Base-by-base conservation (phyloP, 148 eudicot species). In the Linanthus parryae region DNA sequence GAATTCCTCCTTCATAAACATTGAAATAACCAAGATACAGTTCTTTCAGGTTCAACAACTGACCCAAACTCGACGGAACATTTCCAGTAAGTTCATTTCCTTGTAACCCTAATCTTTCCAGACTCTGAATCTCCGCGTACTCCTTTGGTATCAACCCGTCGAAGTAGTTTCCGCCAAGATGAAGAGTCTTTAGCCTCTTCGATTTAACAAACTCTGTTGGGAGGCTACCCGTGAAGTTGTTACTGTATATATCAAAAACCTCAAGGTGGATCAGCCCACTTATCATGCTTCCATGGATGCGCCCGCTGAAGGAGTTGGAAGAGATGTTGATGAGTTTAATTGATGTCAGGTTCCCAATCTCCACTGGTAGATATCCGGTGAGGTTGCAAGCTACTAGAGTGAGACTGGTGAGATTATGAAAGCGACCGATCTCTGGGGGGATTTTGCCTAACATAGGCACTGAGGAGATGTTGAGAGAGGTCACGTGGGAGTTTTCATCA, bases 131-230 rank as follows among this genome's bases (percentile, higher is more conserved):
- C 23, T 63, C 59, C 0, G 80, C 65, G 52, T 70, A 87, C 4
- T n/a, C 51, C 36, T 40, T 65, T 12, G 91, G 95, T 45, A 87
- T 87, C 21, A 52, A 54, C 1, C 95, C 95, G 53, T 61, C 22
- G 41, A 87, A 87, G 49, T 52, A 87, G 26, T 87, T 87, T 4
- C 95, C 95, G 1, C 78, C 88, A 0, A 87, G 66, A 0, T 25
- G 11, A 1, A 87, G 64, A 33, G 50, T 44, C 14, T 22, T 33
- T 0, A 87, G 44, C 7, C 52, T 56, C 28, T 54, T 59, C 48
- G 80, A 35, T 15, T 12, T 26, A 4, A 57, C 47, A 0, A 87
- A 20, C 44, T 67, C 66, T 28, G 6, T 13, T 23, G 95, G 91
- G 0, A 87, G 67, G 1, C 45, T 12, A 0, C 95, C 91, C 9